Conservation (phyloP, 345 rosid species). For the Gossypium arboreum region DNA sequence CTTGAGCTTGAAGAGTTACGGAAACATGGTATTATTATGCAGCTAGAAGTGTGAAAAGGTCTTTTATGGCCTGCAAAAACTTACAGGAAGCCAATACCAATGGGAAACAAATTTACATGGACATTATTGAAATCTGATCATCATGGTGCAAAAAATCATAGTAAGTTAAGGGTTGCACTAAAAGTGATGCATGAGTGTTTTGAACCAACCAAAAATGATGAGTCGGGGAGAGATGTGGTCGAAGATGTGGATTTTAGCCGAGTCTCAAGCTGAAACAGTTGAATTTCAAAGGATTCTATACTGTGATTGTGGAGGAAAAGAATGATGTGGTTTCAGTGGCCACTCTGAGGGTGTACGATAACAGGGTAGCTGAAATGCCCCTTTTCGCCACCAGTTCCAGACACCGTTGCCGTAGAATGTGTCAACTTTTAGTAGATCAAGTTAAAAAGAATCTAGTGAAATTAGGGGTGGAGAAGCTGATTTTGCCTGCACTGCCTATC, state of each 20-base stretch:
- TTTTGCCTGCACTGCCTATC: constrained; percentile 43
- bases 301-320: constrained; percentile 47
- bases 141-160: constrained; percentile 25
- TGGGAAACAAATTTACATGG: constrained; percentile 57
- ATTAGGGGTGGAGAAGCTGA: constrained; percentile 46
- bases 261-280: constrained; percentile 37
- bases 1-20: constrained; percentile 13
- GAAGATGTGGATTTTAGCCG: constrained; percentile 52
- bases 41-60: constrained; percentile 44
- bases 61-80: constrained; percentile 34
- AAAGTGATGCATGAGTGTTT: constrained; percentile 77
- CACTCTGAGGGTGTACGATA: constrained; percentile 49
- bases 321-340: constrained; percentile 54
- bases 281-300: constrained; percentile 58
- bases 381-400: constrained; percentile 43
- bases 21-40: constrained; percentile 48
- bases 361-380: constrained; percentile 54
- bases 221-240: constrained; percentile 50
- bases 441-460: constrained; percentile 48
- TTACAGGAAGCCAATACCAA: constrained; percentile 39
- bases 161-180: constrained; percentile 52
- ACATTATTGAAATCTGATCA: constrained; percentile 40
- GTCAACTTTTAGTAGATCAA: constrained; percentile 41
- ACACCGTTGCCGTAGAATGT: constrained; percentile 47
- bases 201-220: constrained; percentile 43